Evolutionary conservation across 305 asterid species (phyloP), one percentile per base, ranked within the genome.

Genomic region (Solanum chacoense): DNA sequence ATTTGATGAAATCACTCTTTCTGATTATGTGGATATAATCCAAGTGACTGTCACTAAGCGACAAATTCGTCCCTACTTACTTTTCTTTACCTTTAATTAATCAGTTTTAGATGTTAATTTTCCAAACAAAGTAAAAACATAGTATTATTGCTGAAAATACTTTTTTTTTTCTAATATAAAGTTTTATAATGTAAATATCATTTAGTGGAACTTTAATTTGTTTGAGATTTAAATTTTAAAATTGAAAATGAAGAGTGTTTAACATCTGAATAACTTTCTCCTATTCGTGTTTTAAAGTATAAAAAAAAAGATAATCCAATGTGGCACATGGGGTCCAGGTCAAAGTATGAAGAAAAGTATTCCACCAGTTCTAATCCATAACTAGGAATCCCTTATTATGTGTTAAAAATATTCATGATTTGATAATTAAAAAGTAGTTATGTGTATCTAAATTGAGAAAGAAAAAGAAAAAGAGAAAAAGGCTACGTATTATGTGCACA

Each of bases 241-340:
- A 59, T 22, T 3, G 6, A 59, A 22, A 22, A 8, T 3, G 2
- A 22, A 59, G 11, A 59, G 28, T 59, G 11, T 59, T 59, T 20
- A 59, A 20, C 10, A 59, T 59, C 1, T 20, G 5, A 59, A 22
- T 0, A 3, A 59, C 2, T 22, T 59, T 59, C 1, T 20, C 1
- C 10, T 20, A 59, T 7, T 1, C 0, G 26, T 59, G 4, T 45
- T 45, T 45, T 45, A 0, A 45, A 14, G 63, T 50, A 50, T 50
- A 2, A 14, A 29, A 28, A 29, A 16, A 1, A 29, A 34, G 18
- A 20, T 20, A 34, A 29, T 9, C 9, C 36, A 40, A 16, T 67
- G 40, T 81, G 86, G 32, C 74, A 84, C 87, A 72, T 84, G 87
- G 87, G 86, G n/a, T 7, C 42, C 73, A 38, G 87, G 87, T 84